These are phyloP conservation scores for Cladosporium sp. DNA, from an alignment of 2,329 filamentous ascomycete genomes.

Conservation along the genomic window DNA sequence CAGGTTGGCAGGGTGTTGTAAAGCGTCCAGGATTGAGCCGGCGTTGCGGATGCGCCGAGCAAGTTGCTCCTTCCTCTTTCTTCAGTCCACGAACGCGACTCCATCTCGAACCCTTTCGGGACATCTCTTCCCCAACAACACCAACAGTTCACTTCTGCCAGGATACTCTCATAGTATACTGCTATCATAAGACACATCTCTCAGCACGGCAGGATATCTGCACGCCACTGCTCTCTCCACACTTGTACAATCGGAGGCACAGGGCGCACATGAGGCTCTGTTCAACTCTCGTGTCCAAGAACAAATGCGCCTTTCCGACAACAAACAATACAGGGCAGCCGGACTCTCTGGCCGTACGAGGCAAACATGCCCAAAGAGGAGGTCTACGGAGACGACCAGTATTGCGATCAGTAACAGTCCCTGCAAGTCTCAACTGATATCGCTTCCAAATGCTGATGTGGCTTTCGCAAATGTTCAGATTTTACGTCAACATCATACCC, in stretches of 20 bases:
- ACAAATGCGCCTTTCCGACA: neutral
- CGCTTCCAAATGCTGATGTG: neutral
- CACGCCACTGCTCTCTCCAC: neutral
- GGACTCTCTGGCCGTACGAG: neutral
- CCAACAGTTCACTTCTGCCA: neutral
- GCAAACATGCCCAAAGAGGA: neutral
- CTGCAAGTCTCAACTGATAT: neutral
- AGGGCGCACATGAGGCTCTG: neutral
- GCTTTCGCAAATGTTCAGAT: neutral
- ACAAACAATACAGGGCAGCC: neutral
- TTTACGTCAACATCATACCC: neutral
- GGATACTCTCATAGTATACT: neutral
- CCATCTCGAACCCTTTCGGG: neutral
- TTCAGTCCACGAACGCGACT: neutral
- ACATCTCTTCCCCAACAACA: neutral
- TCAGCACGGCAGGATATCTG: neutral
- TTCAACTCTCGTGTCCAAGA: neutral
- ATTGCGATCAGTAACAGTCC: neutral
- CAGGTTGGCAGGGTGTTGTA: neutral
- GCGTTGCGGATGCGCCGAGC: neutral
- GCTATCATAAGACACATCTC: neutral
- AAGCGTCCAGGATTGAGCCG: neutral
- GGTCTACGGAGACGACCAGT: neutral
- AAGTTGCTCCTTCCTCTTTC: neutral
- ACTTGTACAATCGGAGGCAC: neutral